Evolutionary conservation across 179 eudicot species (phyloP), one percentile per base, ranked within the genome.

Genomic region (Spinacia oleracea): DNA sequence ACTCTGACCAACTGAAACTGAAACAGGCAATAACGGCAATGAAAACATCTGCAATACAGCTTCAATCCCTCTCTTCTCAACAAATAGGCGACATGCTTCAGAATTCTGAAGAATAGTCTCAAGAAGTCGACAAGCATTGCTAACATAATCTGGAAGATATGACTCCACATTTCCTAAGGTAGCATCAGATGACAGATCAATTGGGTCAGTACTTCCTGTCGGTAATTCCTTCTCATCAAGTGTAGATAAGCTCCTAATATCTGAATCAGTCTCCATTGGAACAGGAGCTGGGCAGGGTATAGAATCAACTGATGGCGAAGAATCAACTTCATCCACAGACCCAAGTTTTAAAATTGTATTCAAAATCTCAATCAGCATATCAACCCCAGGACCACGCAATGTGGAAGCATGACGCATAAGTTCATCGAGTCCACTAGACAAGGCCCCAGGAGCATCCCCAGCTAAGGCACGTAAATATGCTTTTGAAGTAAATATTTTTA

Each of bases 361-460:
- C 85, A 96, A 80, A 78, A 94, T 92, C 78, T 96, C 99, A 86
- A 94, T 89, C 81, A 96, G 84, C 96, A 92, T 94, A 73, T 96
- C 98, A 78, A 96, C 91, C 64, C 97, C 99, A 68, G 91, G 89
- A 25, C 86, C 97, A 83, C 99, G 98, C 81, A 96, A 81, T 38
- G 97, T 83, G 6, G 97, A 67, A 60, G 96, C 89, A 87, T 96
- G 99, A 69, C 98, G 93, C 98, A 96, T 92, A 53, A 96, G 90
- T 87, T 96, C 99, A 90, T 96, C 99, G 78, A 96, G 83, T 43
- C 98, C 98, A 76, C 93, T 90, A 55, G 99, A 96, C 88, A 96
- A 85, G 74, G 98, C 84, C 56, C 90, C 92, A 15, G 97, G 82
- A 60, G 99, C 91, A 80, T 94, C 99, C 56, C 94, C 97, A 66